phyloP scores from a whole-genome alignment of 2,329 filamentous ascomycete species.

The Teratosphaeria zuluensis region DNA sequence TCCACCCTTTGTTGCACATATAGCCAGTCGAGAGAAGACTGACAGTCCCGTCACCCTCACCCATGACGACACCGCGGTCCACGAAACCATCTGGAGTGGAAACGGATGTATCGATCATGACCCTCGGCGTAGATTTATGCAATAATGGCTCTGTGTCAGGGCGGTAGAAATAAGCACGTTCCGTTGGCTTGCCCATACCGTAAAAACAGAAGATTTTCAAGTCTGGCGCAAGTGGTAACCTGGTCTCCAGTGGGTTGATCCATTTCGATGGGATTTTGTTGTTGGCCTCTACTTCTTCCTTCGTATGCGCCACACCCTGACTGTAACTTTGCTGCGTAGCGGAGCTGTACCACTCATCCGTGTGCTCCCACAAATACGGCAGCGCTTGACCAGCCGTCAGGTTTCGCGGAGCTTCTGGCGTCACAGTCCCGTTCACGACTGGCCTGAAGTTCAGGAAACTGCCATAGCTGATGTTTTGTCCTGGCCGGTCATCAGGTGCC shows the following conservation, averaged over 20 bases:
- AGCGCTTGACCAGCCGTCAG: conserved; percentile 72
- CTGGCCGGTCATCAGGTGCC: conserved; percentile 76
- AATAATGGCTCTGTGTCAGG: conserved; percentile 54
- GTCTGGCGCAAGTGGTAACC: conserved; percentile 75
- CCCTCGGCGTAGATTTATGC: conserved; percentile 57
- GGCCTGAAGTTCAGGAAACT: conserved; percentile 72
- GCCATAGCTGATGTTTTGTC: conserved; percentile 65
- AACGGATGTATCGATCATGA: conserved; percentile 53
- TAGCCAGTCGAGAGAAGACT: conserved; percentile 87
- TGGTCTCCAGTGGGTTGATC: conserved; percentile 88
- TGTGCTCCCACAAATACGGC: conserved; percentile 64
- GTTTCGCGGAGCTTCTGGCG: conserved; percentile 45
- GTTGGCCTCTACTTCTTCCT: conserved; percentile 64
- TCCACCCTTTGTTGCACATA: conserved; percentile 95
- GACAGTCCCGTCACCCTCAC: conserved; percentile 92
- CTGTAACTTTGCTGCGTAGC: conserved; percentile 71
- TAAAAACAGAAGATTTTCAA: conserved; percentile 98
- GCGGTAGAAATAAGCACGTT: conserved; percentile 86
- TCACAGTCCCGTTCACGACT: conserved; percentile 46
- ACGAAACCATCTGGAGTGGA: conserved; percentile 47
- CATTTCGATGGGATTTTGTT: conserved; percentile 56
- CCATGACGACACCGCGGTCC: conserved; percentile 89
- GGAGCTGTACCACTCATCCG: conserved; percentile 76
- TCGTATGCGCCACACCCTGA: conserved; percentile 74
- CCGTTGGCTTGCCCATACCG: conserved; percentile 84